Conservation (phyloP, 352 stramenopile genomes). For the Aphanomyces cochlioides region DNA sequence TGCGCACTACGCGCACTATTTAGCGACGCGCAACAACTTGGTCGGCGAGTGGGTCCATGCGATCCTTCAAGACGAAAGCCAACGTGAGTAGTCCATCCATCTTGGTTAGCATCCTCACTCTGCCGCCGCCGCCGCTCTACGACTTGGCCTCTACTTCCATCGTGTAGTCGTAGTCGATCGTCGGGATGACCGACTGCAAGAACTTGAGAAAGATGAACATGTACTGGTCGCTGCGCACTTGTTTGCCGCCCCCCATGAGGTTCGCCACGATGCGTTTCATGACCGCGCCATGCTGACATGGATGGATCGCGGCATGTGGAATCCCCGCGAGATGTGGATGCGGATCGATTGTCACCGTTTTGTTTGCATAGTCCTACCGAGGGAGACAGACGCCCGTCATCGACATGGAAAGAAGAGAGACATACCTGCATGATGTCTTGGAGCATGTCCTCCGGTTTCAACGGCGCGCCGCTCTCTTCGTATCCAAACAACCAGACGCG, state of each 20-base stretch:
- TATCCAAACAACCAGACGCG: slow-evolving; percentile 98
- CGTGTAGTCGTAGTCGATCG: slow-evolving; percentile 99
- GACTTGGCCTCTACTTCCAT: slow-evolving; percentile 90
- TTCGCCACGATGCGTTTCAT: slow-evolving; percentile 98
- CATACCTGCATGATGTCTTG: slow-evolving; percentile 95
- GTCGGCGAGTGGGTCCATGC: slow-evolving; percentile 66
- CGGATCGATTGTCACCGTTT: slow-evolving; percentile 98
- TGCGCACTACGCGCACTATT: slow-evolving; percentile 67
- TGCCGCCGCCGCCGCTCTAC: slow-evolving; percentile 4
- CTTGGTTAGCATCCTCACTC: slow-evolving; percentile 21
- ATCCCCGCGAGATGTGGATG: slow-evolving; percentile 90
- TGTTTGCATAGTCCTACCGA: slow-evolving; percentile 93
- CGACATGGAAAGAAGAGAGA: no score
- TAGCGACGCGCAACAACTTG: slow-evolving; percentile 49
- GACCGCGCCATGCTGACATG: slow-evolving; percentile 96
- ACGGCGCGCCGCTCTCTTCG: slow-evolving; percentile 82
- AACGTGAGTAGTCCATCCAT: background rate
- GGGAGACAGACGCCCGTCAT: background rate
- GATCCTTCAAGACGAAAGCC: slow-evolving; percentile 34
- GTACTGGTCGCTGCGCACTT: slow-evolving; percentile 94
- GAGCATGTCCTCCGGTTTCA: slow-evolving; percentile 94
- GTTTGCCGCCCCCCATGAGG: slow-evolving; percentile 66
- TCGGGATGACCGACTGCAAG: slow-evolving; percentile 97
- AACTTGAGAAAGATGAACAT: slow-evolving; percentile 99
- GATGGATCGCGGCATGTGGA: slow-evolving; percentile 95